Conservation (phyloP, 2,329 filamentous ascomycete genomes). For the Arthrobotrys sphaeroides region DNA sequence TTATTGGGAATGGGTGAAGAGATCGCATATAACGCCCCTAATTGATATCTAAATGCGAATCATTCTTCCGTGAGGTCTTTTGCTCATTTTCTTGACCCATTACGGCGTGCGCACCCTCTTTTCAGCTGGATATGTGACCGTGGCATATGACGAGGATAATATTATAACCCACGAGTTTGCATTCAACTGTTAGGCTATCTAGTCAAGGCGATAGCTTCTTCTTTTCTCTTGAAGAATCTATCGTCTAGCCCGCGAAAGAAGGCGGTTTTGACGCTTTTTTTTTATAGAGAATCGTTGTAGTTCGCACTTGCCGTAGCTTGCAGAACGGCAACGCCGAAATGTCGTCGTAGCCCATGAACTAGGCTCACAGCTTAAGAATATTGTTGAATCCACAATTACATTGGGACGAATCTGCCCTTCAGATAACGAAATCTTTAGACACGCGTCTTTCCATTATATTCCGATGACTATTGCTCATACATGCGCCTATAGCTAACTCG, state of each 20-base stretch:
- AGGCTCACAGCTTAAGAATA: slow-evolving; percentile 21
- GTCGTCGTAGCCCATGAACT: slow-evolving; percentile 20
- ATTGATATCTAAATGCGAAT: neutral
- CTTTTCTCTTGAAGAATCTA: neutral
- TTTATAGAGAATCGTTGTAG: slow-evolving; percentile 27
- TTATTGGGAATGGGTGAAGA: slow-evolving; percentile 7
- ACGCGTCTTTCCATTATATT: neutral
- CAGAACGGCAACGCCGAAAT: slow-evolving; percentile 50
- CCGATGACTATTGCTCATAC: too few species aligned
- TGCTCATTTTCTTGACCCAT: neutral
- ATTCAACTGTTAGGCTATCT: too few species aligned
- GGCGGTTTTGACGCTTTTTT: slow-evolving; percentile 33
- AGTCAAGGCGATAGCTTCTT: too few species aligned
- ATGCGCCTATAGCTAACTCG: too few species aligned
- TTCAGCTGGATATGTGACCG: neutral
- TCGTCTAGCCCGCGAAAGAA: slow-evolving; percentile 13
- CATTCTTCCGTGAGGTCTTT: neutral
- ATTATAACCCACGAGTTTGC: neutral
- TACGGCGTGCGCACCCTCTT: neutral
- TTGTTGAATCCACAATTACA: neutral
- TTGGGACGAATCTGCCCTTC: neutral
- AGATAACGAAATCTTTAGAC: neutral
- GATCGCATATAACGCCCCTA: slow-evolving; percentile 9
- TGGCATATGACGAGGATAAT: neutral
- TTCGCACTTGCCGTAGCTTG: slow-evolving; percentile 44